phyloP scores from a whole-genome alignment of 371 early-diverging fungal species.

The Entomophthora muscae region DNA sequence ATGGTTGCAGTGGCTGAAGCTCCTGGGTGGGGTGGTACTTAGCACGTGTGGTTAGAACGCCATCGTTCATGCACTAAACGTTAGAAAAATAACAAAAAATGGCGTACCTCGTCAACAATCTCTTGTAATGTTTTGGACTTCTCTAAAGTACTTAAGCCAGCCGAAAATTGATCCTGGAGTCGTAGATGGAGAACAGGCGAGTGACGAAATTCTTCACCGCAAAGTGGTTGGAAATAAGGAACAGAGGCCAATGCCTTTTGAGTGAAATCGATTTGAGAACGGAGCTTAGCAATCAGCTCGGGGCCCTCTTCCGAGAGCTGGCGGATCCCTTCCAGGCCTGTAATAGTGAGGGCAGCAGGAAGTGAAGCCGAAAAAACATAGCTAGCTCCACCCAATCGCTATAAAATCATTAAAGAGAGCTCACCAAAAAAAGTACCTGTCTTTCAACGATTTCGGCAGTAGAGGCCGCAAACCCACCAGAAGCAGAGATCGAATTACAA shows the following conservation, averaged over 20 bases:
- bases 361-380: slow-evolving; percentile 98
- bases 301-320: slow-evolving; percentile 27
- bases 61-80: slow-evolving; percentile 37
- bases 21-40: slow-evolving; percentile 82
- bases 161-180: slow-evolving; percentile 25
- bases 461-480: slow-evolving; percentile 96
- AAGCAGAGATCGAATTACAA: slow-evolving; percentile 61
- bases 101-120: slow-evolving; percentile 52
- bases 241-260: slow-evolving; percentile 19
- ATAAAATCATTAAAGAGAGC: slow-evolving; percentile 12
- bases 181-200: slow-evolving; percentile 57
- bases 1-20: slow-evolving; percentile 44
- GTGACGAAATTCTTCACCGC: slow-evolving; percentile 24
- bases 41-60: slow-evolving; percentile 67
- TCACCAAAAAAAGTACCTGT: slow-evolving; percentile 21
- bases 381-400: slow-evolving; percentile 80
- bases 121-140: slow-evolving; percentile 55
- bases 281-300: slow-evolving; percentile 11
- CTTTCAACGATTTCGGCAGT: slow-evolving; percentile 80
- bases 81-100: neutral
- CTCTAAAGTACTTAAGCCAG: slow-evolving; percentile 19
- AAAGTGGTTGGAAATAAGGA: slow-evolving; percentile 16
- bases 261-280: slow-evolving; percentile 10
- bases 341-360: slow-evolving; percentile 88
- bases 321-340: slow-evolving; percentile 71